These are phyloP conservation scores for Zopfia rhizophila DNA, from an alignment of 2,329 filamentous ascomycete species.

Conservation along the genomic window DNA sequence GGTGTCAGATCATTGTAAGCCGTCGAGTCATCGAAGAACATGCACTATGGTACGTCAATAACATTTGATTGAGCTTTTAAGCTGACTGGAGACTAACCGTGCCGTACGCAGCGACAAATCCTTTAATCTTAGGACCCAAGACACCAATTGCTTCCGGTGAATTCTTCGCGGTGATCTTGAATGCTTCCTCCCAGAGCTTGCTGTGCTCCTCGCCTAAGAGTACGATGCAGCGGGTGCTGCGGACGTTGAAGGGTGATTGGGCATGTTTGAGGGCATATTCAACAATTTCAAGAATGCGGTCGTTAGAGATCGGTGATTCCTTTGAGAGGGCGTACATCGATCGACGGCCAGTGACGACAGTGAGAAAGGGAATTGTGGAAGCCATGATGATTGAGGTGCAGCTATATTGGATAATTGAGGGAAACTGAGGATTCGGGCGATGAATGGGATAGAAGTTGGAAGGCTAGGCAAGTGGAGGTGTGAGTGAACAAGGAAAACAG, in stretches of 20 bases:
- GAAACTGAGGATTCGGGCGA: not conserved
- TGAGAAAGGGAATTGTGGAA: constrained; percentile 35
- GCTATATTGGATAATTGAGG: no score
- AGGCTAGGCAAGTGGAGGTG: no score
- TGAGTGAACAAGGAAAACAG: no score
- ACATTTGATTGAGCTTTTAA: constrained; percentile 1
- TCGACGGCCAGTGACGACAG: constrained; percentile 37
- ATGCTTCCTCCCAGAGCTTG: constrained; percentile 36
- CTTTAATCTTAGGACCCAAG: constrained; percentile 34
- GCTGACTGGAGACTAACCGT: constrained; percentile 26
- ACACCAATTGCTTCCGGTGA: constrained; percentile 27
- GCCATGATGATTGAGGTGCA: constrained; percentile 23
- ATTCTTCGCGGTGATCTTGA: constrained; percentile 25
- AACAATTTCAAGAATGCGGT: constrained; percentile 37
- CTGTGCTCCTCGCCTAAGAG: constrained; percentile 37
- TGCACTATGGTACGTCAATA: constrained; percentile 12
- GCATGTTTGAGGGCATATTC: constrained; percentile 35
- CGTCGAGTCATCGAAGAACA: constrained; percentile 34
- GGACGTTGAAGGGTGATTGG: constrained; percentile 44
- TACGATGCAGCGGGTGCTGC: constrained; percentile 37
- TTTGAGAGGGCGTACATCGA: constrained; percentile 38
- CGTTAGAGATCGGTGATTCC: constrained; percentile 33
- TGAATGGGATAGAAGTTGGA: no score
- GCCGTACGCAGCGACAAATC: constrained; percentile 29
- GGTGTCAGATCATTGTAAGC: constrained; percentile 27